These are phyloP conservation scores for Ensete ventricosum DNA, from an alignment of 176 grass and related monocot species.

Conservation along the genomic window DNA sequence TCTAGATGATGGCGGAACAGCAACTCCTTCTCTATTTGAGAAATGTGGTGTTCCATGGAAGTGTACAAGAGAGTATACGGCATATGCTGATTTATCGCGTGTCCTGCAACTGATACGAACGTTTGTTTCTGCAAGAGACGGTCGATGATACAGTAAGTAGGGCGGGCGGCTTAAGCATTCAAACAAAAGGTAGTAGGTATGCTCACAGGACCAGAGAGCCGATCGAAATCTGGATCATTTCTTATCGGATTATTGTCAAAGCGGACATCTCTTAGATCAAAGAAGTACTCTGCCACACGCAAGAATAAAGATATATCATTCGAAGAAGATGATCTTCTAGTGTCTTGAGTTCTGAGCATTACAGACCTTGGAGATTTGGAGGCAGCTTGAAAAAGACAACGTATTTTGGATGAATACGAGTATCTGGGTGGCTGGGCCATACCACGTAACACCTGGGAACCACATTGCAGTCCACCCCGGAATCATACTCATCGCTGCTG, in stretches of 20 bases:
- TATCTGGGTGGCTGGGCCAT: slow-evolving; percentile 46
- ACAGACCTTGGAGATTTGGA: slow-evolving; percentile 55
- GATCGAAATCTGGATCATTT: slow-evolving; percentile 35
- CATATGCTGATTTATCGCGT: slow-evolving; percentile 45
- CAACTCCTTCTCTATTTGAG: slow-evolving; percentile 49
- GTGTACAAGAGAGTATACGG: slow-evolving; percentile 51
- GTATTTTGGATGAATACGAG: slow-evolving; percentile 59
- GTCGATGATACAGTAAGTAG: slow-evolving; percentile 11
- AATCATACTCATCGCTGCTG: slow-evolving; percentile 48
- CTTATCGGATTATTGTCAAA: slow-evolving; percentile 44
- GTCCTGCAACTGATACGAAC: slow-evolving; percentile 33
- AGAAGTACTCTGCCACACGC: slow-evolving; percentile 55
- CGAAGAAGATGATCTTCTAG: slow-evolving; percentile 20
- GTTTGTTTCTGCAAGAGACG: slow-evolving; percentile 30
- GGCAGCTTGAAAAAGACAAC: slow-evolving; percentile 65
- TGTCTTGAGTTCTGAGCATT: slow-evolving; percentile 17
- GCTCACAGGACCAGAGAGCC: slow-evolving; percentile 43
- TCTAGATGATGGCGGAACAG: slow-evolving; percentile 67
- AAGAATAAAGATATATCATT: slow-evolving; percentile 29
- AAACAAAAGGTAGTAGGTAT: slow-evolving; percentile 16
- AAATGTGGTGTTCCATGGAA: slow-evolving; percentile 48
- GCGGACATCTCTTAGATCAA: slow-evolving; percentile 54
- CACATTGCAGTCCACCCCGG: slow-evolving; percentile 21
- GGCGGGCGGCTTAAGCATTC: neutral
- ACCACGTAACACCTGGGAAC: slow-evolving; percentile 58